phyloP scores from a whole-genome alignment of 164 flowering plant species.

The Tinospora cordifolia region DNA sequence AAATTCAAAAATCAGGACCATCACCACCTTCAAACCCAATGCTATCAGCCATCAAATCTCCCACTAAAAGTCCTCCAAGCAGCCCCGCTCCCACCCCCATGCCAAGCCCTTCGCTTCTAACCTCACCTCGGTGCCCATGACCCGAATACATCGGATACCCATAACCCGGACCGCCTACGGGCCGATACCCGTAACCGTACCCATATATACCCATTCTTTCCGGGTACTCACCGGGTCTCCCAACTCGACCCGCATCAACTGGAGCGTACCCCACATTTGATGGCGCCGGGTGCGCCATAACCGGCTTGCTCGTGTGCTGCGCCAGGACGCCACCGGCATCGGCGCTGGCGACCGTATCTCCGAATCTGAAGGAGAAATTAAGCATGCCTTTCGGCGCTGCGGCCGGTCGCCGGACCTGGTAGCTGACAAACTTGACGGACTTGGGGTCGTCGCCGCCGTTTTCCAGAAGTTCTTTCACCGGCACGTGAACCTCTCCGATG shows the following conservation, averaged over 20 bases:
- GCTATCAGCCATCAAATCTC: constrained; percentile 39
- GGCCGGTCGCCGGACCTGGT: constrained; percentile 43
- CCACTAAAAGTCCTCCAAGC: constrained; percentile 59
- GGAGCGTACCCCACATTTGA: constrained; percentile 12
- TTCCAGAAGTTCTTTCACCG: constrained; percentile 52
- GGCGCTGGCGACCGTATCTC: constrained; percentile 23
- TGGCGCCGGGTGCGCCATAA: constrained; percentile 36
- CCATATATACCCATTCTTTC: not conserved
- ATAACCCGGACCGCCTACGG: constrained; percentile 17
- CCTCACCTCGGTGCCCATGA: constrained; percentile 12
- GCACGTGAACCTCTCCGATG: constrained; percentile 53
- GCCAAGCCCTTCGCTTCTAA: constrained; percentile 46
- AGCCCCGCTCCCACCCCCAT: constrained; percentile 74
- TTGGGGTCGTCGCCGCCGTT: constrained; percentile 12
- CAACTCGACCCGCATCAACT: constrained; percentile 1
- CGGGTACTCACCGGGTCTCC: constrained; percentile 9
- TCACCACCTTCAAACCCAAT: constrained; percentile 34
- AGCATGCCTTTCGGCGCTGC: constrained; percentile 53
- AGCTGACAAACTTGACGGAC: constrained; percentile 27
- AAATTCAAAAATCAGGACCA: constrained; percentile 33
- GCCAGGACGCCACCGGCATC: not conserved
- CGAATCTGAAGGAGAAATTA: constrained; percentile 46
- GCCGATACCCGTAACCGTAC: not conserved
- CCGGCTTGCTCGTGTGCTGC: not conserved
- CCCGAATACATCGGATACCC: constrained; percentile 14